Percentiles rank a stretch among this genome's conserved stretches.
Evolutionary conservation across 192 early-diverging fungal genomes (phyloP).

Genomic region (Jimgerdemannia lactiflua): DNA sequence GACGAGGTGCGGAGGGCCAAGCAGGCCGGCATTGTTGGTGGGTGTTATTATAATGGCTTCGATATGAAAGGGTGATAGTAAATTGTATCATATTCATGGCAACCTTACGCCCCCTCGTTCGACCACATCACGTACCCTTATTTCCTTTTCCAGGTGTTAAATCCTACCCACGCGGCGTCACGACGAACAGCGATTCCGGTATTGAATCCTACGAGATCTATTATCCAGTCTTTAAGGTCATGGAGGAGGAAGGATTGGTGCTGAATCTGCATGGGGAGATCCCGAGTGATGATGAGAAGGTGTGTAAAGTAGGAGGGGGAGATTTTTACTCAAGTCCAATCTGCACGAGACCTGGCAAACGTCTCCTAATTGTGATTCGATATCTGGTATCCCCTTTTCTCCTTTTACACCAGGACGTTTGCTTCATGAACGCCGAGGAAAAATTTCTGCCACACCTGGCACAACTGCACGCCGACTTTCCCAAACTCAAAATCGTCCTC

Average conservation of each 20-base stretch:
- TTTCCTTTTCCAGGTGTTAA: conserved; percentile 64
- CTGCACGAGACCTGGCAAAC: too few relatives aligned
- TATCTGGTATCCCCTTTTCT: too few relatives aligned
- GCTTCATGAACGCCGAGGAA: conserved; percentile 96
- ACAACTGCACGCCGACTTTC: conserved; percentile 87
- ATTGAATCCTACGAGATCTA: conserved; percentile 90
- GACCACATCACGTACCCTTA: too few relatives aligned
- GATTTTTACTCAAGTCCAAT: too few relatives aligned
- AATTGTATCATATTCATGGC: too few relatives aligned
- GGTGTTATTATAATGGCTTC: background rate
- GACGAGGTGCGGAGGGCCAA: conserved; percentile 87
- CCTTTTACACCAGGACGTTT: conserved; percentile 58
- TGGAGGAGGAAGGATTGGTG: conserved; percentile 93
- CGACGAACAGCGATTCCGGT: conserved; percentile 95
- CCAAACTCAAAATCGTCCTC: conserved; percentile 90
- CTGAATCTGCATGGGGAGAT: conserved; percentile 96
- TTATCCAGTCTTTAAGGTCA: conserved; percentile 92
- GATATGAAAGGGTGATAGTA: too few relatives aligned
- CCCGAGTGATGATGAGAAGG: conserved; percentile 76
- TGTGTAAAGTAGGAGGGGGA: background rate
- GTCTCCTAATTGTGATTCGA: too few relatives aligned
- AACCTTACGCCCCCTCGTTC: too few relatives aligned
- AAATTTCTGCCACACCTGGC: conserved; percentile 83
- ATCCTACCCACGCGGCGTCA: conserved; percentile 96
- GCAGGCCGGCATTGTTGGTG: conserved; percentile 76